A percentile compares a stretch with the other conserved stretches of the same genome.
These are phyloP conservation scores for Zygoascus sp. DNA, from an alignment of 1,139 yeast genomes.

Conservation along the genomic window DNA sequence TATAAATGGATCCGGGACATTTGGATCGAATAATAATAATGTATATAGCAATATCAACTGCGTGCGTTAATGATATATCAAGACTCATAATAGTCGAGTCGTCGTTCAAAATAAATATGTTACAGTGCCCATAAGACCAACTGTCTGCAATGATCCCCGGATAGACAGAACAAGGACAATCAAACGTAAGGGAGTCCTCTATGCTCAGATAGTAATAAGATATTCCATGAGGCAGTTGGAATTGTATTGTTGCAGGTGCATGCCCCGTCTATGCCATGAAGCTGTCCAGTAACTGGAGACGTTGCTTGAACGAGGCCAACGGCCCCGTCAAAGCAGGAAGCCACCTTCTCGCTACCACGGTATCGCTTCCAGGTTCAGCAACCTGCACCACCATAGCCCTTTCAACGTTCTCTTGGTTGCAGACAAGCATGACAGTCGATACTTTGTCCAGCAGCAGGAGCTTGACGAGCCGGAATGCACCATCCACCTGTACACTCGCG, in stretches of 20 bases:
- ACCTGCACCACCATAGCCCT: slow-evolving; percentile 11
- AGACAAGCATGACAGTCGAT: slow-evolving; percentile 13
- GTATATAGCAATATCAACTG: too few relatives aligned
- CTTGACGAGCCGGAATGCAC: slow-evolving; percentile 20
- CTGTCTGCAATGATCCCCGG: too few relatives aligned
- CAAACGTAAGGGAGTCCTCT: too few relatives aligned
- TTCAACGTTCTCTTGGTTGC: slow-evolving; percentile 16
- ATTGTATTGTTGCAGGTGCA: too few relatives aligned
- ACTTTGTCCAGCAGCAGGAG: slow-evolving; percentile 16
- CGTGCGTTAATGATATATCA: neutral
- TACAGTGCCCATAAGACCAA: too few relatives aligned
- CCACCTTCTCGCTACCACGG: neutral
- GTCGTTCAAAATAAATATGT: neutral
- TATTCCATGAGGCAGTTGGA: too few relatives aligned
- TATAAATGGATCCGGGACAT: too few relatives aligned
- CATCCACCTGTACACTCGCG: slow-evolving; percentile 18
- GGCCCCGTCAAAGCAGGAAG: slow-evolving; percentile 14
- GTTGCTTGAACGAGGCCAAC: slow-evolving; percentile 10
- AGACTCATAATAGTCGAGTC: neutral
- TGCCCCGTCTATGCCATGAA: neutral
- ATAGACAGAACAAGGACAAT: too few relatives aligned
- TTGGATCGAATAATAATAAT: too few relatives aligned
- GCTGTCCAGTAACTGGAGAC: slow-evolving; percentile 6
- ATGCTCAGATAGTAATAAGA: too few relatives aligned
- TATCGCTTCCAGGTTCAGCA: neutral